These are phyloP conservation scores for Cordia subcordata DNA, from an alignment of 257 asterid genomes.

Conservation along the genomic window DNA sequence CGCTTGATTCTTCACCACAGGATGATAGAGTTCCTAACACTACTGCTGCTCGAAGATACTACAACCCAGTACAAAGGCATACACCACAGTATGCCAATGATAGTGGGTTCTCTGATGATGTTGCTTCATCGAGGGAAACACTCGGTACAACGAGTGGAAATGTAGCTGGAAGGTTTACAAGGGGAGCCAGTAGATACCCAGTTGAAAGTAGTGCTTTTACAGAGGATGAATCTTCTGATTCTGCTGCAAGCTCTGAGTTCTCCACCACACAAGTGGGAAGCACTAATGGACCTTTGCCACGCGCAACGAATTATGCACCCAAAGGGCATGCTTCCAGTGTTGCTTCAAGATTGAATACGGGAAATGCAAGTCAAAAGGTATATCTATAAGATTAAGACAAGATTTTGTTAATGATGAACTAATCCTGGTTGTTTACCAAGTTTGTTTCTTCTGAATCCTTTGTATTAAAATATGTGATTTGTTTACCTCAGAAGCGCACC, in stretches of 20 bases:
- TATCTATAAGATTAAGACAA: neutral
- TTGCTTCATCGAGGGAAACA: slow-evolving; percentile 40
- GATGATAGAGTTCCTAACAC: slow-evolving; percentile 32
- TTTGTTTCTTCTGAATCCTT: neutral
- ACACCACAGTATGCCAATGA: slow-evolving; percentile 33
- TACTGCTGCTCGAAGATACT: slow-evolving; percentile 19
- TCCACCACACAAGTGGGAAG: slow-evolving; percentile 38
- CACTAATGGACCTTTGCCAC: slow-evolving; percentile 22
- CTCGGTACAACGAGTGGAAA: slow-evolving; percentile 26
- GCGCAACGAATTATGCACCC: slow-evolving; percentile 19
- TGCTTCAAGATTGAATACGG: slow-evolving; percentile 9
- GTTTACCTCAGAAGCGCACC: neutral
- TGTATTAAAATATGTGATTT: neutral
- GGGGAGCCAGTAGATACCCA: slow-evolving; percentile 29
- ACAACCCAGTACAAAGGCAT: slow-evolving; percentile 16
- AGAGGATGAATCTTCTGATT: slow-evolving; percentile 47
- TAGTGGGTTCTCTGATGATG: slow-evolving; percentile 31
- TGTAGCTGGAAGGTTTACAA: slow-evolving; percentile 20
- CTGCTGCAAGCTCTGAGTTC: slow-evolving; percentile 46
- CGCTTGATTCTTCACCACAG: slow-evolving; percentile 43
- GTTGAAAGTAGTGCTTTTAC: slow-evolving; percentile 26
- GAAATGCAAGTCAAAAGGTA: neutral
- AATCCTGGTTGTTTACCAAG: neutral
- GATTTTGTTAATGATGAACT: neutral
- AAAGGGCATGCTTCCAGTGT: slow-evolving; percentile 21